Percentiles rank a stretch among this genome's conserved stretches.
phyloP scores from a whole-genome alignment of 805 yeast genomes.

The Pichia nanzhaoensis region DNA sequence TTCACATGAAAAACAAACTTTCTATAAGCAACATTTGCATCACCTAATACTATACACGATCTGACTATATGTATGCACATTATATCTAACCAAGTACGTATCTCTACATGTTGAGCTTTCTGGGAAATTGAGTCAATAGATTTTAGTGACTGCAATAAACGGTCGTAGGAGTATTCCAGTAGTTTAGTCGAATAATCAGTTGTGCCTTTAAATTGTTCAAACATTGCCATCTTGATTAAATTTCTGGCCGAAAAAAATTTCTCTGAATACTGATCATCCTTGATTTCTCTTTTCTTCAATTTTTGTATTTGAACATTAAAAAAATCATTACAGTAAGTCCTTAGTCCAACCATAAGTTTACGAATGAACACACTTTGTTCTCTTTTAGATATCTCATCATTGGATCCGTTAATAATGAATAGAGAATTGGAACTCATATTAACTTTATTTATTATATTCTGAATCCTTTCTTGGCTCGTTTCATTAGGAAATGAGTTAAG shows the following conservation, averaged over 20 bases:
- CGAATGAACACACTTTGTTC: constrained; percentile 27
- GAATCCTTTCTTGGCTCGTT: background rate
- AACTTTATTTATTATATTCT: background rate
- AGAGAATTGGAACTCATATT: constrained; percentile 4
- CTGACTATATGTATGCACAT: constrained; percentile 58
- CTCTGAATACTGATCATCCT: constrained; percentile 20
- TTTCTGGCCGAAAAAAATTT: constrained; percentile 43
- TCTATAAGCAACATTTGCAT: constrained; percentile 50
- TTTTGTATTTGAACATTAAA: constrained; percentile 36
- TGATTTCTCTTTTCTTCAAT: constrained; percentile 33
- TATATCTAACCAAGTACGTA: constrained; percentile 49
- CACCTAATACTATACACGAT: constrained; percentile 51
- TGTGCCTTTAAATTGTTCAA: constrained; percentile 42
- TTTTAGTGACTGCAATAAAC: constrained; percentile 36
- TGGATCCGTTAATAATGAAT: constrained; percentile 5
- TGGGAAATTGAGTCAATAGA: constrained; percentile 18
- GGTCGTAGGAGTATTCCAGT: constrained; percentile 49
- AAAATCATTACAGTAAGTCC: constrained; percentile 38
- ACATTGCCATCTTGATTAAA: constrained; percentile 42
- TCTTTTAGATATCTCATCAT: constrained; percentile 6
- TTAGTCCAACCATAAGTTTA: constrained; percentile 33
- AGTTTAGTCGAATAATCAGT: constrained; percentile 43
- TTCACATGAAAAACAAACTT: constrained; percentile 61
- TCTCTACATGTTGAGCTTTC: constrained; percentile 34
- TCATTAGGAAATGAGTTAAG: background rate